These are phyloP conservation scores for Fomitopsis pulvina DNA, from an alignment of 768 basidiomycete genomes.

Conservation along the genomic window DNA sequence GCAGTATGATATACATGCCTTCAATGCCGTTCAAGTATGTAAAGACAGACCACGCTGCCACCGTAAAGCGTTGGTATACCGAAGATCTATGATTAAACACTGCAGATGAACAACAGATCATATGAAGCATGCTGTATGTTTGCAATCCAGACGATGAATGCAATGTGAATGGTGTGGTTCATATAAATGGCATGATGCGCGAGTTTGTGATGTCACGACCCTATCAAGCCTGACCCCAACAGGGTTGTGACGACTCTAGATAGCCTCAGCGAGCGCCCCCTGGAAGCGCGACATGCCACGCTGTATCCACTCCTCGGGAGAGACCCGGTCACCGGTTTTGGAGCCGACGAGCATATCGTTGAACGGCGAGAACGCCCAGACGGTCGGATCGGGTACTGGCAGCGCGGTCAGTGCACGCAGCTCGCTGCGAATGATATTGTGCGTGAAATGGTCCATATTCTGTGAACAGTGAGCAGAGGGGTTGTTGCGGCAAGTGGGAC, in stretches of 20 bases:
- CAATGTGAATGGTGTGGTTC: too few species aligned
- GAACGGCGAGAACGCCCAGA: conserved; percentile 54
- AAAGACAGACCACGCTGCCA: too few species aligned
- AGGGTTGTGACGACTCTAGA: neutral
- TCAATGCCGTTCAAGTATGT: too few species aligned
- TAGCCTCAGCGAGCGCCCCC: conserved; percentile 14
- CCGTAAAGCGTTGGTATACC: too few species aligned
- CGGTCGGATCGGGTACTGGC: conserved; percentile 48
- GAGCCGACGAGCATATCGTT: conserved; percentile 51
- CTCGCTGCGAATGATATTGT: conserved; percentile 65
- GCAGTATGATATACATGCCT: too few species aligned
- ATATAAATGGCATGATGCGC: neutral
- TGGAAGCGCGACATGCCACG: conserved; percentile 43
- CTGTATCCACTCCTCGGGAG: conserved; percentile 52
- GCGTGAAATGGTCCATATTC: conserved; percentile 69
- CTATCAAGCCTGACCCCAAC: neutral
- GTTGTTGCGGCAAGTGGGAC: neutral
- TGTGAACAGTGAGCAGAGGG: conserved; percentile 16
- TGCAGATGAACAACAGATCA: too few species aligned
- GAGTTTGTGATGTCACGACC: too few species aligned
- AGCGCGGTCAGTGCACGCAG: conserved; percentile 56
- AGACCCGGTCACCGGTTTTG: conserved; percentile 31
- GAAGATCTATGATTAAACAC: too few species aligned
- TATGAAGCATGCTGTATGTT: neutral
- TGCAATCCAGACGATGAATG: too few species aligned